Evolutionary conservation across 768 basidiomycete species (phyloP).

Genomic region (Boletus rubescentipes): DNA sequence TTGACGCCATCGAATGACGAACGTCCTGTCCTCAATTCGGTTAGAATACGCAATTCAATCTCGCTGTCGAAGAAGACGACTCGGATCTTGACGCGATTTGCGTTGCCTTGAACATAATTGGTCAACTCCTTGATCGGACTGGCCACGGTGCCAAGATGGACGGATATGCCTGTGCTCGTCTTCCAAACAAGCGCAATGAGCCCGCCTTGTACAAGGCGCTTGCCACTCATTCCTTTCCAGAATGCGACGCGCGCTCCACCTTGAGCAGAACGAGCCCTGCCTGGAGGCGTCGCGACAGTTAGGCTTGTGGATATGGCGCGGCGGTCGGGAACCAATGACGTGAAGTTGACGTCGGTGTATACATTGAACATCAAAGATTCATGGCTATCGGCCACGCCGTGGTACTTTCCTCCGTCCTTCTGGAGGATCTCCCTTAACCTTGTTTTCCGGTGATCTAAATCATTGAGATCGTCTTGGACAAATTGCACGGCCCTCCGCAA

Average conservation of each 20-base stretch:
- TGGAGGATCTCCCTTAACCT: slow-evolving; percentile 46
- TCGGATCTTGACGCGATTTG: slow-evolving; percentile 42
- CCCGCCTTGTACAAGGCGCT: slow-evolving; percentile 58
- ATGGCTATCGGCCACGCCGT: slow-evolving; percentile 37
- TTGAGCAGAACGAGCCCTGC: slow-evolving; percentile 45
- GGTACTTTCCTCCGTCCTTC: slow-evolving; percentile 60
- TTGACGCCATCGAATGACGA: slow-evolving; percentile 23
- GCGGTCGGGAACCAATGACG: slow-evolving; percentile 46
- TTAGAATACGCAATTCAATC: slow-evolving; percentile 48
- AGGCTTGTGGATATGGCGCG: slow-evolving; percentile 52
- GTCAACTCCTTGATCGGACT: slow-evolving; percentile 45
- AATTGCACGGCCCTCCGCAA: slow-evolving; percentile 50
- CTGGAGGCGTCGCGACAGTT: slow-evolving; percentile 53
- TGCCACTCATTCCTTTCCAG: slow-evolving; percentile 62
- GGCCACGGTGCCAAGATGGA: slow-evolving; percentile 55
- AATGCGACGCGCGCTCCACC: slow-evolving; percentile 44
- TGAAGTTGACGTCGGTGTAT: slow-evolving; percentile 54
- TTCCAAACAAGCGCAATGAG: slow-evolving; percentile 63
- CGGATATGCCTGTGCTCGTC: slow-evolving; percentile 30
- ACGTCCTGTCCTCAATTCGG: slow-evolving; percentile 34
- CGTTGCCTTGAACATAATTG: slow-evolving; percentile 38
- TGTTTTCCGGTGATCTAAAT: slow-evolving; percentile 27
- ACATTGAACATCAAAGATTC: slow-evolving; percentile 62
- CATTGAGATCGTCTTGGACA: slow-evolving; percentile 45
- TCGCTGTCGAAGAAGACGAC: slow-evolving; percentile 60